A percentile compares a stretch with the other conserved stretches of the same genome.
Conservation (phyloP, 106 monocot genomes). For the Triglochin maritima region DNA sequence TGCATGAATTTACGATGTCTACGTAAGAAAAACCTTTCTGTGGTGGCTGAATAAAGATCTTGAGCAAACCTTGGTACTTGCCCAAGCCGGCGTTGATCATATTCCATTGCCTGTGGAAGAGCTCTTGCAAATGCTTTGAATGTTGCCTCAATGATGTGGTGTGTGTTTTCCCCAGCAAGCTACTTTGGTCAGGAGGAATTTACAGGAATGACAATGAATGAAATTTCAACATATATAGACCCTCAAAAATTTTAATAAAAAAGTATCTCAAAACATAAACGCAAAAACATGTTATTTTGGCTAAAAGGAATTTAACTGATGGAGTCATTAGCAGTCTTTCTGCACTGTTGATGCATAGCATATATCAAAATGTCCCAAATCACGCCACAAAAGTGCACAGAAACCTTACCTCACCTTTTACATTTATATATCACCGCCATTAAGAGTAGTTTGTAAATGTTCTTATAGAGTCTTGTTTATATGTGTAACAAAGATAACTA, state of each 20-base stretch:
- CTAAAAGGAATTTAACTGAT: not conserved
- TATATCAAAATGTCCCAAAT: too few relatives aligned
- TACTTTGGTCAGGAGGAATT: conserved; percentile 9
- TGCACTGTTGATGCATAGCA: too few relatives aligned
- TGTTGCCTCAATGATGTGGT: conserved; percentile 96
- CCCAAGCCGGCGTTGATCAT: conserved; percentile 60
- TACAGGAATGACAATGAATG: not conserved
- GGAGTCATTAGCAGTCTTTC: too few relatives aligned
- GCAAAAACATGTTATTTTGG: not conserved
- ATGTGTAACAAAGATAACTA: too few relatives aligned
- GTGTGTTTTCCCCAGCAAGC: conserved; percentile 80
- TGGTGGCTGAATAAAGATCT: not conserved
- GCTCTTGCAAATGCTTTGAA: conserved; percentile 98
- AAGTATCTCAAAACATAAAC: not conserved
- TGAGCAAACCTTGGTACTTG: conserved; percentile 63
- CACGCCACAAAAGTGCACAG: too few relatives aligned
- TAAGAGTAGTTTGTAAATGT: too few relatives aligned
- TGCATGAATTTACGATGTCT: too few relatives aligned
- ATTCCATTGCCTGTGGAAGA: conserved; percentile 86
- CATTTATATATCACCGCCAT: too few relatives aligned
- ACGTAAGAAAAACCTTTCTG: too few relatives aligned
- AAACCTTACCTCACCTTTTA: too few relatives aligned
- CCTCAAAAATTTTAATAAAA: not conserved
- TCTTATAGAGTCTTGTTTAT: too few relatives aligned
- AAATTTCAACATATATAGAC: not conserved